Evolutionary conservation across 345 rosid genomes (phyloP).

Genomic region (Salix koriyanagi): DNA sequence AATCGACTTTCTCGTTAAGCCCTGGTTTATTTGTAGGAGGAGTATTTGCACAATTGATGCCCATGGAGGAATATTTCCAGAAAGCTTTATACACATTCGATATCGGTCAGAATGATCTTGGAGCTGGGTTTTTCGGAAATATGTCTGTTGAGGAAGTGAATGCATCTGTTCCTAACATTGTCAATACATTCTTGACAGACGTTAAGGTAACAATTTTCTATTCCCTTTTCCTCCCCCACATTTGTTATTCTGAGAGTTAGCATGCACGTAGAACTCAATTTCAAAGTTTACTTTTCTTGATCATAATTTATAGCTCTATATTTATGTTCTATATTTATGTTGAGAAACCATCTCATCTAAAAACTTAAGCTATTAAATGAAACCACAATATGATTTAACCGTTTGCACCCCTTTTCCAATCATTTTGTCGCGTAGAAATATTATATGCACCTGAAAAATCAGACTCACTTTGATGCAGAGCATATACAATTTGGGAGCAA

Average conservation of each 20-base stretch:
- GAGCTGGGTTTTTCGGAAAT: conserved; percentile 28
- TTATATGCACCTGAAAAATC: background rate
- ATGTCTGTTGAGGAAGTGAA: conserved; percentile 35
- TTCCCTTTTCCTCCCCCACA: no score
- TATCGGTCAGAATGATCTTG: conserved; percentile 62
- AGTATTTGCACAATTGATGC: conserved; percentile 31
- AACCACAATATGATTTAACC: no score
- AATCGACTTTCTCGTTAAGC: background rate
- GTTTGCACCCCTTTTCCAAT: no score
- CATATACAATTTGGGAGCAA: conserved; percentile 36
- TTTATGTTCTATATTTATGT: no score
- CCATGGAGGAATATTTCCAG: conserved; percentile 32
- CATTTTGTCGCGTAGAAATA: no score
- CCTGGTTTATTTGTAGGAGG: conserved; percentile 24
- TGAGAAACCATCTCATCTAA: no score
- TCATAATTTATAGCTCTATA: no score
- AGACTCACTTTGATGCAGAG: conserved; percentile 25
- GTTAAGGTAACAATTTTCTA: conserved; percentile 28
- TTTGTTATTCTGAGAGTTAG: no score
- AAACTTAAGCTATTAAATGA: no score
- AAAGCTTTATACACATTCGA: conserved; percentile 53
- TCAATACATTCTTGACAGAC: conserved; percentile 31
- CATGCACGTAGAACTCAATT: no score
- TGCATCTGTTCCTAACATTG: conserved; percentile 39
- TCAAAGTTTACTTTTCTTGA: no score